A percentile compares a stretch with the other conserved stretches of the same genome.
phyloP scores from a whole-genome alignment of 1,139 yeast species.

The Blastobotrys petasosporus region DNA sequence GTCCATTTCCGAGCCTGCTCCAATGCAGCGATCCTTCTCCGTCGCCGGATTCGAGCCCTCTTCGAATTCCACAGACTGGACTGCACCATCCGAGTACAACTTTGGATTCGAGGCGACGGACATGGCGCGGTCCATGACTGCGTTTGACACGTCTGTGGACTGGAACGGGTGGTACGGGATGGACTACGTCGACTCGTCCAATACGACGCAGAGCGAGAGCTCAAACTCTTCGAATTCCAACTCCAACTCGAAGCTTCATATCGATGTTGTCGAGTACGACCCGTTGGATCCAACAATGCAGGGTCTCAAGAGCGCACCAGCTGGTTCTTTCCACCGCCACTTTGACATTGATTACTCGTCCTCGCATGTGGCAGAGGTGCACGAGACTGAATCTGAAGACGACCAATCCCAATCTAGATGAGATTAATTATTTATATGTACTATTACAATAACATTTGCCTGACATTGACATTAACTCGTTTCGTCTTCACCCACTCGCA shows the following conservation, averaged over 20 bases:
- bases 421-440: not conserved
- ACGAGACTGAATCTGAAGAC: constrained; percentile 3
- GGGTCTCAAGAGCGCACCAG: constrained; percentile 17
- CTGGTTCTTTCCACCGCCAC: constrained; percentile 11
- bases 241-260: not conserved
- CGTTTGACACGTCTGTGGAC: constrained; percentile 22
- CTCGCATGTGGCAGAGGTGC: not conserved
- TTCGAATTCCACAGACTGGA: constrained; percentile 8
- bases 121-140: constrained; percentile 32
- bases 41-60: constrained; percentile 16
- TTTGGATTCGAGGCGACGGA: constrained; percentile 14
- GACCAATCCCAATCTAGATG: not conserved
- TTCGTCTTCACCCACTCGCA: constrained; percentile 34
- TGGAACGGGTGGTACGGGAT: constrained; percentile 12
- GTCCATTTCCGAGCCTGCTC: not conserved
- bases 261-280: constrained; percentile 8
- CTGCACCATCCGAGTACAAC: constrained; percentile 13
- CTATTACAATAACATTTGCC: constrained; percentile 35
- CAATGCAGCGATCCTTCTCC: constrained; percentile 23
- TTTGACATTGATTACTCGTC: not conserved
- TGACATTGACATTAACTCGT: constrained; percentile 38
- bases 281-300: constrained; percentile 1
- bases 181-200: not conserved
- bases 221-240: not conserved
- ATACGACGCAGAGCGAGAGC: constrained; percentile 15